Evolutionary conservation across 1,284 basidiomycete species (phyloP), one percentile per base, ranked within the genome.

Genomic region (Boletellus dicymbophilus): DNA sequence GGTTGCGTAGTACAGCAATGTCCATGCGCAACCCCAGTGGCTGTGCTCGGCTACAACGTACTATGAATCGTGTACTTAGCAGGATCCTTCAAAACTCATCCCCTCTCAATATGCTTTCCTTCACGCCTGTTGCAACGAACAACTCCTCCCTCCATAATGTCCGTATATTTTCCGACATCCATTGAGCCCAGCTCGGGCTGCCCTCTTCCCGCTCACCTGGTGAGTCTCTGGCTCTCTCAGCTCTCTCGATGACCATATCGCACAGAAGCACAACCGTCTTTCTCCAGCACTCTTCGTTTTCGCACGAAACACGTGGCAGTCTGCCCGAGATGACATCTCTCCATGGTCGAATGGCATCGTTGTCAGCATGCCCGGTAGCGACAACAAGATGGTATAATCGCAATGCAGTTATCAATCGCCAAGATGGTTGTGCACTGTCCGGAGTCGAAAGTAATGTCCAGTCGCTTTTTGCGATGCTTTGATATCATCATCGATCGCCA

Each of bases 381-480:
- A 59, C 23, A 25, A 75, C 57, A 26, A 77, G 56, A 58, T 83
- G 74, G 47, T 83, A 75, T 5, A 93, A 72, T 26, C 90, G 82
- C 36, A 94, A 70, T 0, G 86, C 83, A 25, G 81, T 79, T 26
- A 89, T 80, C 12, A 93, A 67, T 15, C 88, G 80, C 69, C 84
- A 93, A 2, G 90, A 93, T 3, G 90, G 88, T 57, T 85, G 78
- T 7, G 82, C 80, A n/a, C 82, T 77, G 10, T 62, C 59, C 23
- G 82, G 81, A 11, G 73, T 69, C 15, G 72, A 71, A 58, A 91
- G 82, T 25, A 94, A 62, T 2, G 81, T 87, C 84, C 90, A 93
- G 46, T 90, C 81, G 26, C 92, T 62, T 52, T n/a, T 36, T 28
- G 20, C 18, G 20, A 42, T 28, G 18, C 6, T 43, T 44, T 37